Evolutionary conservation across 768 basidiomycete species (phyloP).

Genomic region (Lactarius psammicola): DNA sequence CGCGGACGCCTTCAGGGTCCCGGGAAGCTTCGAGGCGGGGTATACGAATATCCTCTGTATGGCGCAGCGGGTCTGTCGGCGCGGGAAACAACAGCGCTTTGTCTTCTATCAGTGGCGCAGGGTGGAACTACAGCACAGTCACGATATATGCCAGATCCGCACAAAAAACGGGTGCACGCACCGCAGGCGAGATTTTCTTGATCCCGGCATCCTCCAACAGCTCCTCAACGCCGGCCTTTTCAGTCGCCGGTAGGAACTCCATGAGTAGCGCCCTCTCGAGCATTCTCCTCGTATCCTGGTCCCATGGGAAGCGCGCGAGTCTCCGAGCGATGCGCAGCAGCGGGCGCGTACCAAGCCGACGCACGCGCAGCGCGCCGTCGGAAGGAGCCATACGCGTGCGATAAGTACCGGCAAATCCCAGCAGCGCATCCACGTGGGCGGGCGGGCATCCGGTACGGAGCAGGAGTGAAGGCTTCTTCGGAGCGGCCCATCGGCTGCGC

Average conservation of each 20-base stretch:
- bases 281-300: conserved; percentile 47
- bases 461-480: conserved; percentile 53
- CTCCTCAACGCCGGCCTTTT: conserved; percentile 52
- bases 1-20: conserved; percentile 53
- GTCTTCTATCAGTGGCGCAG: conserved; percentile 43
- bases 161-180: conserved; percentile 33
- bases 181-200: conserved; percentile 41
- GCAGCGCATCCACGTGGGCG: conserved; percentile 40
- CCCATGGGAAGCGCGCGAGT: conserved; percentile 46
- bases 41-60: conserved; percentile 40
- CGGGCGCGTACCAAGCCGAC: conserved; percentile 61
- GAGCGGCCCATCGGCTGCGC: conserved; percentile 55
- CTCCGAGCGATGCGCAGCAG: conserved; percentile 54
- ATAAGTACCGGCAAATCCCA: conserved; percentile 59
- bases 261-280: conserved; percentile 51
- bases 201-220: conserved; percentile 53
- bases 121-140: conserved; percentile 44
- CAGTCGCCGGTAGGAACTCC: conserved; percentile 60
- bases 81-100: conserved; percentile 48
- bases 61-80: conserved; percentile 37
- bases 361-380: conserved; percentile 57
- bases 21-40: conserved; percentile 49
- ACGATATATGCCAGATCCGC: neutral
- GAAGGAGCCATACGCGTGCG: conserved; percentile 48
- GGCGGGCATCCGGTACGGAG: conserved; percentile 49